Evolutionary conservation across 257 asterid genomes (phyloP).

Genomic region (Plantago ovata): DNA sequence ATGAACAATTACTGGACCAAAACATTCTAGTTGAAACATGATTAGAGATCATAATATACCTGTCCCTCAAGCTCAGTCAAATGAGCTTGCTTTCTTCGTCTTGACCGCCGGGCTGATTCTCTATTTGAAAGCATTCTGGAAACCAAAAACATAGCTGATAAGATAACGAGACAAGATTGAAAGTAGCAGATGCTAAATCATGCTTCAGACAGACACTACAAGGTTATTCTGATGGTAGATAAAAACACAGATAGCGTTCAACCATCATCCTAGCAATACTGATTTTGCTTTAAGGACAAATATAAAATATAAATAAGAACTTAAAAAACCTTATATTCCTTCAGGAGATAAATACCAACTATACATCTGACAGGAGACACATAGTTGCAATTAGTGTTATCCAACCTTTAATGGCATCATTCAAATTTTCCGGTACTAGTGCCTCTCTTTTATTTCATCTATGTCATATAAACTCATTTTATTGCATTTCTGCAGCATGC

Average conservation of each 20-base stretch:
- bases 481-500: too few relatives aligned
- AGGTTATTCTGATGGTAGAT: neutral
- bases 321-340: too few relatives aligned
- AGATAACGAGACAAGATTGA: constrained; percentile 3
- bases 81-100: constrained; percentile 96
- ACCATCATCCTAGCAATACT: too few relatives aligned
- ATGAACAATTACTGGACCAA: neutral
- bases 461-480: too few relatives aligned
- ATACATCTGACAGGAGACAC: too few relatives aligned
- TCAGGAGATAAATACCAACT: too few relatives aligned
- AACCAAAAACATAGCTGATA: constrained; percentile 6
- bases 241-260: neutral
- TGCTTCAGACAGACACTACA: neutral
- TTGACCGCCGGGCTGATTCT: constrained; percentile 98
- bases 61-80: constrained; percentile 91
- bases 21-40: neutral
- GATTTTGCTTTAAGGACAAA: too few relatives aligned
- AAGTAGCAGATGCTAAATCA: neutral
- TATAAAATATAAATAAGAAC: too few relatives aligned
- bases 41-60: constrained; percentile 30
- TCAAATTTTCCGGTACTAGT: too few relatives aligned
- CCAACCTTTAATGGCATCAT: too few relatives aligned
- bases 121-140: constrained; percentile 96
- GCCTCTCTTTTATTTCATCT: too few relatives aligned
- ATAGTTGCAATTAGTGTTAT: too few relatives aligned